phyloP scores from a whole-genome alignment of 2,329 filamentous ascomycete species.

The Thelonectria discophora region DNA sequence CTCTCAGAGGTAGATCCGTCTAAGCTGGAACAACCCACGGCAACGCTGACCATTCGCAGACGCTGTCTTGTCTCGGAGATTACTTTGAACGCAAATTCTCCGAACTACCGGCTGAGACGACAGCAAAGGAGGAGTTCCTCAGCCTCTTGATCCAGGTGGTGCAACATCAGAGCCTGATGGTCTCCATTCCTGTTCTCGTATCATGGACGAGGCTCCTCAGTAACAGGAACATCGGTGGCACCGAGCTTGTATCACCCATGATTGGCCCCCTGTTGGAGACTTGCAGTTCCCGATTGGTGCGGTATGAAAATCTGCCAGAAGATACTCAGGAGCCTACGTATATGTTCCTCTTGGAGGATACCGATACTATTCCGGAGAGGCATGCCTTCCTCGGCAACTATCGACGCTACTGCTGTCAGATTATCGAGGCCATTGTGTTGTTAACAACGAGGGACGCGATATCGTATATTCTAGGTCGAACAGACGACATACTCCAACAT shows the following conservation, averaged over 20 bases:
- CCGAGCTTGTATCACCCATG: slow-evolving; percentile 68
- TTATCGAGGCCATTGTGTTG: slow-evolving; percentile 88
- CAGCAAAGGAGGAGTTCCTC: slow-evolving; percentile 78
- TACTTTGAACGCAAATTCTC: slow-evolving; percentile 82
- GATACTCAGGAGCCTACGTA: slow-evolving; percentile 83
- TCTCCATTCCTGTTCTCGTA: slow-evolving; percentile 92
- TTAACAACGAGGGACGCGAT: slow-evolving; percentile 86
- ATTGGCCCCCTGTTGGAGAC: slow-evolving; percentile 82
- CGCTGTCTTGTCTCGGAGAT: slow-evolving; percentile 84
- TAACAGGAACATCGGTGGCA: slow-evolving; percentile 71
- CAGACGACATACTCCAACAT: slow-evolving; percentile 76
- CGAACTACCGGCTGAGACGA: slow-evolving; percentile 68
- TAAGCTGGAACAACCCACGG: neutral
- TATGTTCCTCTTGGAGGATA: slow-evolving; percentile 88
- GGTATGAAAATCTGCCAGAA: slow-evolving; percentile 87
- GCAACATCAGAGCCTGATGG: slow-evolving; percentile 85
- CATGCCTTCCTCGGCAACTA: slow-evolving; percentile 98
- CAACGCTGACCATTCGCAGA: slow-evolving; percentile 55
- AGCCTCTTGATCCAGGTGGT: slow-evolving; percentile 81
- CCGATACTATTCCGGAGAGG: slow-evolving; percentile 91
- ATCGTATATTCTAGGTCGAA: slow-evolving; percentile 82
- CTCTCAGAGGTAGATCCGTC: slow-evolving; percentile 79
- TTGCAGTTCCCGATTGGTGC: slow-evolving; percentile 83
- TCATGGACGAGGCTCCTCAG: slow-evolving; percentile 86
- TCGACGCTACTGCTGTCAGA: slow-evolving; percentile 84